These are phyloP conservation scores for Annulohypoxylon stygium DNA, from an alignment of 495 filamentous ascomycete genomes.

Conservation along the genomic window DNA sequence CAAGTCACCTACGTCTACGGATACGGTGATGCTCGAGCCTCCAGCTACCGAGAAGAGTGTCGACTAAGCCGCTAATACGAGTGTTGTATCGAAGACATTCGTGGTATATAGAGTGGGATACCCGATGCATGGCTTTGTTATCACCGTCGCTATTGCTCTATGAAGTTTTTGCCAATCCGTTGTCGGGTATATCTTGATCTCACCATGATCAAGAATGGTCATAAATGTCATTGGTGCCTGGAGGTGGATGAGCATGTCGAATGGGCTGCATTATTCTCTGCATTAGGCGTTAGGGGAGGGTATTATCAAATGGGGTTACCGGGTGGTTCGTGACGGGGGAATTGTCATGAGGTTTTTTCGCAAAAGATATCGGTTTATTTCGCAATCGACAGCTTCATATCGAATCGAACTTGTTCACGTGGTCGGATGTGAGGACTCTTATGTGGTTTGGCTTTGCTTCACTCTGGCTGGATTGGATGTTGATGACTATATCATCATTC, in stretches of 20 bases:
- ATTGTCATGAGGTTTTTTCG: conserved; percentile 34
- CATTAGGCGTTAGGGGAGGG: conserved; percentile 39
- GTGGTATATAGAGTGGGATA: conserved; percentile 20
- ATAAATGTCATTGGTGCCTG: conserved; percentile 1
- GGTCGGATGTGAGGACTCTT: conserved; percentile 16
- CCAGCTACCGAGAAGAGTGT: conserved; percentile 51
- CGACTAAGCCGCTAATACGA: conserved; percentile 30
- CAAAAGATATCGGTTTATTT: conserved; percentile 36
- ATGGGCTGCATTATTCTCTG: conserved; percentile 29
- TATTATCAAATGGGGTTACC: conserved; percentile 30
- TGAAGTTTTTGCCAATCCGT: background rate
- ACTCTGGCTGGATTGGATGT: conserved; percentile 29
- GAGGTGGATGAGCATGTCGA: conserved; percentile 6
- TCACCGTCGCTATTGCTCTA: conserved; percentile 7
- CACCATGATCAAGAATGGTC: background rate
- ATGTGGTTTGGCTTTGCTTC: conserved; percentile 19
- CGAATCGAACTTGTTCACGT: conserved; percentile 27
- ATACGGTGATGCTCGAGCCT: conserved; percentile 49
- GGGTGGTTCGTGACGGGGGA: conserved; percentile 23
- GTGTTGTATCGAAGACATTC: conserved; percentile 6
- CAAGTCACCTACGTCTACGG: conserved; percentile 55
- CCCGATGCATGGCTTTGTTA: background rate
- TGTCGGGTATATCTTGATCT: conserved; percentile 14
- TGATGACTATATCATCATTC: conserved; percentile 26
- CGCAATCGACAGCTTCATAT: conserved; percentile 28